These are phyloP conservation scores for Plasmodium coatneyi DNA, from an alignment of 169 alveolate species.

Conservation along the genomic window DNA sequence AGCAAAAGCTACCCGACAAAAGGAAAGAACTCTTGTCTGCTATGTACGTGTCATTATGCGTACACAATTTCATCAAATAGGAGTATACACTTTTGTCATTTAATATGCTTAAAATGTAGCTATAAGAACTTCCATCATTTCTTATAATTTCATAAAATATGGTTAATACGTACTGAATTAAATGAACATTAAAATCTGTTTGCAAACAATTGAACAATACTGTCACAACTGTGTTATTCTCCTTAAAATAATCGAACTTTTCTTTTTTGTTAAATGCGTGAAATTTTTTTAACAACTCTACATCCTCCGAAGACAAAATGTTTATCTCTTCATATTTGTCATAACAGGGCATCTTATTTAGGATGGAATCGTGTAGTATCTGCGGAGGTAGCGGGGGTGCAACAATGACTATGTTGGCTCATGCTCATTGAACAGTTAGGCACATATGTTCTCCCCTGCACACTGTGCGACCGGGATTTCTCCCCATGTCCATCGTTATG, in stretches of 20 bases:
- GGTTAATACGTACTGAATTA: slow-evolving; percentile 74
- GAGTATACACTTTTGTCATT: slow-evolving; percentile 38
- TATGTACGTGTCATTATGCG: slow-evolving; percentile 72
- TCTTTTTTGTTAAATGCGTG: slow-evolving; percentile 73
- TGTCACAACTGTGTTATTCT: slow-evolving; percentile 28
- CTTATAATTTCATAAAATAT: slow-evolving; percentile 74
- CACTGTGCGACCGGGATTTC: neutral
- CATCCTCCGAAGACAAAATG: slow-evolving; percentile 71
- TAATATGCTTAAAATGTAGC: slow-evolving; percentile 59
- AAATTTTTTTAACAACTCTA: slow-evolving; percentile 73
- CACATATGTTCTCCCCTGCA: neutral
- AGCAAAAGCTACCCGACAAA: slow-evolving; percentile 74
- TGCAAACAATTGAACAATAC: slow-evolving; percentile 69
- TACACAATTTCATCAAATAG: slow-evolving; percentile 66
- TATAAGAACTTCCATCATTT: slow-evolving; percentile 77
- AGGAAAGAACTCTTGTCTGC: slow-evolving; percentile 72
- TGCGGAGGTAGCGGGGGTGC: neutral
- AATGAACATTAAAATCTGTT: slow-evolving; percentile 71
- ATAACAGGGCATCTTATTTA: slow-evolving; percentile 75
- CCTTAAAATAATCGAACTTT: slow-evolving; percentile 68
- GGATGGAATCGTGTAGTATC: slow-evolving; percentile 75
- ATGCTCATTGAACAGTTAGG: neutral
- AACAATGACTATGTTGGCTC: neutral
- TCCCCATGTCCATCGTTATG: neutral
- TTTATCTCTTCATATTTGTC: slow-evolving; percentile 74